phyloP scores from a whole-genome alignment of 148 eudicot genomes.

The Cornus florida region DNA sequence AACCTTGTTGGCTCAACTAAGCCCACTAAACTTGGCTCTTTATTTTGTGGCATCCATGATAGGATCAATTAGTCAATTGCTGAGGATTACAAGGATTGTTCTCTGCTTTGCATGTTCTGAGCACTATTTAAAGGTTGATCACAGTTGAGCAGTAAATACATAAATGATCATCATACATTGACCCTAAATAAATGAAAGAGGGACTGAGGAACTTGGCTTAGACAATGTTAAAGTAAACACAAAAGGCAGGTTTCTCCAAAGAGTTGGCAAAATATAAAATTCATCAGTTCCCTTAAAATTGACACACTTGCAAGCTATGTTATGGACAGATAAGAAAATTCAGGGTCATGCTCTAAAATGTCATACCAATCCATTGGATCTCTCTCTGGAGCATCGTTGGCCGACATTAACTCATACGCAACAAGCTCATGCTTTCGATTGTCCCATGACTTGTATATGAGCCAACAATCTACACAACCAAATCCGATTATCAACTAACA shows the following conservation, averaged over 20 bases:
- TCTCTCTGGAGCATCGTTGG: slow-evolving; percentile 94
- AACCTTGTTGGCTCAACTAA: background rate
- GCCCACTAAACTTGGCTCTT: background rate
- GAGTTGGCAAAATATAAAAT: background rate
- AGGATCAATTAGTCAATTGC: background rate
- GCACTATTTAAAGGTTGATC: background rate
- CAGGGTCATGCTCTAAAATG: background rate
- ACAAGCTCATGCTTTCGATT: slow-evolving; percentile 50
- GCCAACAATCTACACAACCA: slow-evolving; percentile 71
- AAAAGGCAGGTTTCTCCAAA: background rate
- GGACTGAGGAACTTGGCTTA: background rate
- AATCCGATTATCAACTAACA: slow-evolving; percentile 9
- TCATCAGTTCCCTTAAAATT: background rate
- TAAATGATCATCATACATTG: background rate
- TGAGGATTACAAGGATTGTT: background rate
- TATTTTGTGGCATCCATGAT: background rate
- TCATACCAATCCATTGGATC: slow-evolving; percentile 96
- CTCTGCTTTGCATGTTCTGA: background rate
- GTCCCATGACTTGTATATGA: slow-evolving; percentile 57
- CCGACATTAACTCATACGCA: slow-evolving; percentile 92
- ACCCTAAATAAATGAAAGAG: background rate
- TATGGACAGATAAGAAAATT: background rate
- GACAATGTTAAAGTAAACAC: background rate
- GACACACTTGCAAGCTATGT: background rate
- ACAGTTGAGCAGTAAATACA: background rate